Evolutionary conservation across 371 early-diverging fungal species (phyloP), one percentile per base, ranked within the genome.

Genomic region (Lichtheimia corymbifera): DNA sequence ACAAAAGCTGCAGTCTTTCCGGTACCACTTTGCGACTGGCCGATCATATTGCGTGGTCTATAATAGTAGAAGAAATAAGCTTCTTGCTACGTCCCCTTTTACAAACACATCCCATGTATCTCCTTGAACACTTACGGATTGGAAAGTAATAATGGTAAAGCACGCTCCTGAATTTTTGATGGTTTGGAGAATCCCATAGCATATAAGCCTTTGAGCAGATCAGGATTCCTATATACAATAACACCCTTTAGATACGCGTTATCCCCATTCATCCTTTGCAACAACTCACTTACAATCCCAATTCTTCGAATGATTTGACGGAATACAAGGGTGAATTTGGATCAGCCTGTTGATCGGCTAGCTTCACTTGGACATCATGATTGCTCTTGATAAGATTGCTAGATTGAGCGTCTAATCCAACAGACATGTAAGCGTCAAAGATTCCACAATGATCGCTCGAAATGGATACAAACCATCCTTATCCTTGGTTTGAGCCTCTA

Each of bases 141-240:
- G 17, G 73, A 67, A 35, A 94, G 74, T 30, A 98, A 79, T 53
- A 97, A 71, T 2, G 98, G 97, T 5, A 99, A 82, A 9, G 98
- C 98, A 45, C 89, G 86, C 68, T 95, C 97, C 76, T 99, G 98
- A 68, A 99, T 96, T 68, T 93, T 94, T 30, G 95, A 94, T 2
- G 99, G 99, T 65, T 91, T 90, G 40, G 90, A 83, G 64, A 93
- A 97, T 44, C 89, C 89, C 95, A 96, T 94, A 56, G 86, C 89
- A 82, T 96, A 98, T 41, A 98, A 60, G 56, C 97, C 97, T 75
- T 94, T 92, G 53, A 97, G 77, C 35, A 98, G 77, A 41, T 95
- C 88, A 51, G 77, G 80, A 47, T 79, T 71, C 57, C 84, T 84
- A 61, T 58, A 41, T 17, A 12, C n/a, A 42, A 25, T 41, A 20